These are phyloP conservation scores for Berberis vulgaris DNA, from an alignment of 164 flowering plant genomes.

Conservation along the genomic window DNA sequence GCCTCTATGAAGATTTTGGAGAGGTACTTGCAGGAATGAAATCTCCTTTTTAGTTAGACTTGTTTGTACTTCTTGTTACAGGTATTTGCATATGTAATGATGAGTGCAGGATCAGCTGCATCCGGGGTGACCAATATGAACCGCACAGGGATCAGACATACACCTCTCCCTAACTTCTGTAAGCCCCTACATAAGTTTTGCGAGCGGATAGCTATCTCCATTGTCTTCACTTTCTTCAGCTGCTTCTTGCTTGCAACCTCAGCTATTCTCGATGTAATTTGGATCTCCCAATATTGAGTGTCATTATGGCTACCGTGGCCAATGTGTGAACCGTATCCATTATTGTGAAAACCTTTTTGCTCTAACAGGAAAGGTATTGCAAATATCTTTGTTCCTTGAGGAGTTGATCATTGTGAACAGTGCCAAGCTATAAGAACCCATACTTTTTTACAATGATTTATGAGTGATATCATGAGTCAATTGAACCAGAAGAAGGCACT, in stretches of 20 bases:
- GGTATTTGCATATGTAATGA: constrained; percentile 71
- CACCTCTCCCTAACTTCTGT: constrained; percentile 76
- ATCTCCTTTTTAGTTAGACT: background rate
- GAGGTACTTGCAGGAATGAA: background rate
- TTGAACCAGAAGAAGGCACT: too few species aligned
- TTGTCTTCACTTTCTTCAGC: constrained; percentile 64
- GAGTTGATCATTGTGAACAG: too few species aligned
- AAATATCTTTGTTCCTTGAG: too few species aligned
- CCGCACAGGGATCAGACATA: constrained; percentile 69
- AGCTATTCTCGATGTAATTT: constrained; percentile 52
- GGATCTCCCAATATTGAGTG: constrained; percentile 46
- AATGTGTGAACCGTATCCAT: too few species aligned
- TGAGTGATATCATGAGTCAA: too few species aligned
- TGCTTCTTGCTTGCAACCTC: constrained; percentile 58
- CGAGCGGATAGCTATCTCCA: constrained; percentile 60
- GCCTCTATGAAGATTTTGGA: too few species aligned
- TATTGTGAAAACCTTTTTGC: too few species aligned
- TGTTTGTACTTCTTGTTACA: constrained; percentile 14
- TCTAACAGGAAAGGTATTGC: too few species aligned
- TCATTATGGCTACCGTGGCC: too few species aligned
- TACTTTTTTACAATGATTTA: too few species aligned
- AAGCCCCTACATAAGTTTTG: constrained; percentile 68
- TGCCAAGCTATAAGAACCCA: too few species aligned
- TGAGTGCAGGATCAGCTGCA: constrained; percentile 93
- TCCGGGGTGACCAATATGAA: constrained; percentile 79